Conservation (phyloP, 2,329 filamentous ascomycete species). For the Westerdykella aurantiaca region DNA sequence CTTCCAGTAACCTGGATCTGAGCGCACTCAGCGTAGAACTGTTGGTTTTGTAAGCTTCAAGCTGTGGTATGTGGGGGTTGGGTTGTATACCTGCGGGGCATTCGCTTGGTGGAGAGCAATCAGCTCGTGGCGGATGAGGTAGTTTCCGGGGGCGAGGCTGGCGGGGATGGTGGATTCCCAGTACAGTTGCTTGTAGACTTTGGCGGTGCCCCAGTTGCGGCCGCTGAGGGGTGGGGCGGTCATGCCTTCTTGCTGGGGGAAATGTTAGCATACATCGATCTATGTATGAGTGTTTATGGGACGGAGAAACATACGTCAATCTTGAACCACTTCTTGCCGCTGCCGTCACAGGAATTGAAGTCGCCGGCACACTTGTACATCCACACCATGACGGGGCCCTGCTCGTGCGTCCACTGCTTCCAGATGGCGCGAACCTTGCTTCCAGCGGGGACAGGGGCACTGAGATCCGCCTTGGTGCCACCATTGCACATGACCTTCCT, state of each 20-base stretch:
- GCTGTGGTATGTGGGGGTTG: no score
- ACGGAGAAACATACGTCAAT: constrained; percentile 21
- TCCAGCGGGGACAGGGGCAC: constrained; percentile 47
- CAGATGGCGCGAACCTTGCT: constrained; percentile 49
- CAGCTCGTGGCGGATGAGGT: constrained; percentile 53
- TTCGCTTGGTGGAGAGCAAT: constrained; percentile 53
- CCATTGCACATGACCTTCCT: constrained; percentile 53
- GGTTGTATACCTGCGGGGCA: constrained; percentile 13
- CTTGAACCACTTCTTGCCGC: constrained; percentile 54
- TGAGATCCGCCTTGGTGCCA: constrained; percentile 37
- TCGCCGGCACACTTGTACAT: constrained; percentile 45
- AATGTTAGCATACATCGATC: constrained; percentile 7
- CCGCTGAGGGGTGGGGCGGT: constrained; percentile 42
- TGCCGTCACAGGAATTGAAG: constrained; percentile 49
- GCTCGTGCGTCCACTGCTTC: constrained; percentile 54
- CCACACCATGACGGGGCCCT: constrained; percentile 56
- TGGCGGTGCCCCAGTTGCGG: constrained; percentile 46
- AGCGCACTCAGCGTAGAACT: constrained; percentile 54
- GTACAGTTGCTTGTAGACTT: constrained; percentile 45
- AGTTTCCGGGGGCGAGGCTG: constrained; percentile 45
- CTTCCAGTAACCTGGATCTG: constrained; percentile 50
- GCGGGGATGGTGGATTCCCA: constrained; percentile 51
- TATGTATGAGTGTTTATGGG: no score
- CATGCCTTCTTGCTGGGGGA: constrained; percentile 48
- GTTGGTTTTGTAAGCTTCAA: no score